A percentile compares a stretch with the other conserved stretches of the same genome.
phyloP scores from a whole-genome alignment of 2,329 filamentous ascomycete genomes.

The Raffaelea ambrosiae region DNA sequence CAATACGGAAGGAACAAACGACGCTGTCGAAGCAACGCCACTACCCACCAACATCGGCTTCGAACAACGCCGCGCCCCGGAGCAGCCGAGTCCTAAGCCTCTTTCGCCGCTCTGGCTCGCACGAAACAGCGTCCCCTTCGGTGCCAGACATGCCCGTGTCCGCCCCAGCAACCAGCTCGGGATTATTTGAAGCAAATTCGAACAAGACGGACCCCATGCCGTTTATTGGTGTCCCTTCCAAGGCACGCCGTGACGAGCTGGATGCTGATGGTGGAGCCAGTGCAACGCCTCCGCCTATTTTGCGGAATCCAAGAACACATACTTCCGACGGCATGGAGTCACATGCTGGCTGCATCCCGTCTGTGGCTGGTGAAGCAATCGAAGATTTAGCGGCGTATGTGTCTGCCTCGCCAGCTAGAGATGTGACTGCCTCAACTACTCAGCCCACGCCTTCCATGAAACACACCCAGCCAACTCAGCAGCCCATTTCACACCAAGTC shows the following conservation, averaged over 20 bases:
- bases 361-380: conserved; percentile 2
- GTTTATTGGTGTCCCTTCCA: conserved; percentile 30
- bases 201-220: conserved; percentile 8
- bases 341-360: no score
- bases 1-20: conserved; percentile 7
- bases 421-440: no score
- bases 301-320: conserved; percentile 28
- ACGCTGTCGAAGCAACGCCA: conserved; percentile 25
- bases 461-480: not conserved
- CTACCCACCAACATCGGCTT: conserved; percentile 41
- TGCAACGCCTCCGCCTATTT: conserved; percentile 48
- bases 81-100: conserved; percentile 39
- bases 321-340: no score
- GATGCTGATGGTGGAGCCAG: conserved; percentile 31
- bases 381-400: conserved; percentile 10
- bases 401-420: no score
- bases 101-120: conserved; percentile 41
- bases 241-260: conserved; percentile 24
- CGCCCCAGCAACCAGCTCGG: conserved; percentile 15
- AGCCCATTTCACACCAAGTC: not conserved
- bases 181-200: conserved; percentile 9
- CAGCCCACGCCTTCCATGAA: no score
- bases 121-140: conserved; percentile 16
- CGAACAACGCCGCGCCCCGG: conserved; percentile 25
- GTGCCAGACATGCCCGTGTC: conserved; percentile 12